Percentiles rank a stretch among this genome's conserved stretches.
Evolutionary conservation across 2,329 filamentous ascomycete genomes (phyloP).

Genomic region (Apiospora arundinis): DNA sequence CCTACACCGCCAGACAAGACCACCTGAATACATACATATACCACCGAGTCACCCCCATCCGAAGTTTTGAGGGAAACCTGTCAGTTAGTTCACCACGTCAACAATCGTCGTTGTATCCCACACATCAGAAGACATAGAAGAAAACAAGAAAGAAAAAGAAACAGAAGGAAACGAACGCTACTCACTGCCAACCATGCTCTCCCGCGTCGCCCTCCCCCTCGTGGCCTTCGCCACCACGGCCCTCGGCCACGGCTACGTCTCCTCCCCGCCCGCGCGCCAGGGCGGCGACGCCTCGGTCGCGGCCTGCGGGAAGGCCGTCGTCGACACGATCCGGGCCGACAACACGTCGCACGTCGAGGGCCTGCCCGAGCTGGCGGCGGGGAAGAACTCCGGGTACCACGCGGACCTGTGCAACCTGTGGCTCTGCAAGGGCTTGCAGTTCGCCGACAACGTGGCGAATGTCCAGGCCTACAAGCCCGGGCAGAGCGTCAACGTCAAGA

Average conservation of each 20-base stretch:
- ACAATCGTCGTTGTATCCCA: too few species aligned
- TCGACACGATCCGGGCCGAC: slow-evolving; percentile 58
- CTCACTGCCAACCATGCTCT: slow-evolving; percentile 23
- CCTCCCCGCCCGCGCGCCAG: slow-evolving; percentile 52
- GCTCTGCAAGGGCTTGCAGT: slow-evolving; percentile 65
- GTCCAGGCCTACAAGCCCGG: slow-evolving; percentile 59
- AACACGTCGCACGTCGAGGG: slow-evolving; percentile 61
- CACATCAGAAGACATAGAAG: too few species aligned
- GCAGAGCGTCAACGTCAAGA: slow-evolving; percentile 48
- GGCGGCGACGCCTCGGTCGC: slow-evolving; percentile 57
- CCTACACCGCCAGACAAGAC: slow-evolving; percentile 8
- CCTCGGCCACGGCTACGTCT: slow-evolving; percentile 60
- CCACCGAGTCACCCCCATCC: background rate
- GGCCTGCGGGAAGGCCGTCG: slow-evolving; percentile 61
- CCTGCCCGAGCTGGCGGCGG: slow-evolving; percentile 38
- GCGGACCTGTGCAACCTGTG: slow-evolving; percentile 60
- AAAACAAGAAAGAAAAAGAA: background rate
- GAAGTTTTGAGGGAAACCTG: background rate
- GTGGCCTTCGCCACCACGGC: slow-evolving; percentile 31
- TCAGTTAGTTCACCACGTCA: background rate
- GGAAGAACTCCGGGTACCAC: slow-evolving; percentile 45
- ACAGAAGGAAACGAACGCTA: background rate
- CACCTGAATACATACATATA: slow-evolving; percentile 18
- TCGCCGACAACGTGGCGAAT: slow-evolving; percentile 57
- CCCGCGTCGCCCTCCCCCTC: slow-evolving; percentile 26